Evolutionary conservation across 2,329 filamentous ascomycete genomes (phyloP).

Genomic region (Teratosphaeria nubilosa): DNA sequence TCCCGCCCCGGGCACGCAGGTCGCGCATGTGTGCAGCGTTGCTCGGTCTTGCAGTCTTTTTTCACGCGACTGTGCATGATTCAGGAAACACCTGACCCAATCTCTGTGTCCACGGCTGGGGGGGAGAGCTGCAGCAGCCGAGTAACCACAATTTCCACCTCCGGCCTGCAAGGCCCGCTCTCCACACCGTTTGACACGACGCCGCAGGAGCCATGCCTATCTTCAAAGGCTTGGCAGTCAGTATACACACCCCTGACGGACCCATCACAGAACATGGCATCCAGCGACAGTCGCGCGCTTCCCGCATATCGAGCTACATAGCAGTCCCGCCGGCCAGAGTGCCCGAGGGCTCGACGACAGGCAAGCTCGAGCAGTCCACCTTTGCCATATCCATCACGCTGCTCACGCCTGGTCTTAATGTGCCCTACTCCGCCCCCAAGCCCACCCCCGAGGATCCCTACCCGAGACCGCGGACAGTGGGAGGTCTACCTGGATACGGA

Average conservation of each 20-base stretch:
- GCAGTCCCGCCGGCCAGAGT: constrained; percentile 84
- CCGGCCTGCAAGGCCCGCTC: background rate
- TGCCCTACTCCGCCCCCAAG: constrained; percentile 88
- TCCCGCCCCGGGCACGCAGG: background rate
- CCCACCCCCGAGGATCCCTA: constrained; percentile 64
- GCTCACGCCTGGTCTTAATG: constrained; percentile 74
- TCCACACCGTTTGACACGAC: constrained; percentile 1
- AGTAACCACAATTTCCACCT: background rate
- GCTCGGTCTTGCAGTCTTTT: background rate
- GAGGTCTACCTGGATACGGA: constrained; percentile 50
- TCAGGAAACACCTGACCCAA: background rate
- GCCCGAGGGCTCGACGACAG: constrained; percentile 50
- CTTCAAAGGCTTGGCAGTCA: constrained; percentile 98
- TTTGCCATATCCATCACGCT: constrained; percentile 98
- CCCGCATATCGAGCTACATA: constrained; percentile 93
- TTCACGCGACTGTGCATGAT: background rate
- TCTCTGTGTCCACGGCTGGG: background rate
- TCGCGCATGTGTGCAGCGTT: background rate
- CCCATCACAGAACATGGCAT: constrained; percentile 89
- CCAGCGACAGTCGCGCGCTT: constrained; percentile 82
- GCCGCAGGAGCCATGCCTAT: constrained; percentile 59
- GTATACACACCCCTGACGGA: constrained; percentile 72
- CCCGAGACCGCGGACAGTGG: constrained; percentile 74
- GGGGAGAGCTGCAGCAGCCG: background rate
- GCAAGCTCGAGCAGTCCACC: constrained; percentile 81